Evolutionary conservation across 306 rosid genomes (phyloP), one percentile per base, ranked within the genome.

Genomic region (Elaeagnus macrophylla): DNA sequence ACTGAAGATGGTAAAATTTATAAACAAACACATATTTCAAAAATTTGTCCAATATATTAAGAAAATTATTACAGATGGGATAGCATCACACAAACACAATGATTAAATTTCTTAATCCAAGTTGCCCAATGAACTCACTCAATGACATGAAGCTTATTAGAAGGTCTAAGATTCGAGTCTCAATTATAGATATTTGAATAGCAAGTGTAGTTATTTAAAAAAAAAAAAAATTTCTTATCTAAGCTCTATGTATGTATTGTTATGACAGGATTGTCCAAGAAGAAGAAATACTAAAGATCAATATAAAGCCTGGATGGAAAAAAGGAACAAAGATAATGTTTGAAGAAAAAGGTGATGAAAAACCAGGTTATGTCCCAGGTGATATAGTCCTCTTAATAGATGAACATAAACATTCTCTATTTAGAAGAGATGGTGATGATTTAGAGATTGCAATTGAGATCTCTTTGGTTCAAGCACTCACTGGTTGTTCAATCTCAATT

Each of bases 291-390:
- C 47, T 86, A 43, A 80, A 60, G 72, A 78, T 91, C 48, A 82
- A 78, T 37, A 83, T 86, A 59, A 79, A 80, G 57, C 86, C 96
- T 3, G 97, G 97, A 64, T 91, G 96, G 95, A 86, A 66, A 73
- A 80, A 72, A 71, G 94, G 96, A 69, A 91, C 95, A 19, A 86
- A 67, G 79, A 77, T 91, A 11, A 76, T 82, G 57, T 91, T 91
- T 43, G 94, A 86, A 62, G 95, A 84, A 50, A 86, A 82, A 19
- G 99, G 99, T 1, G 87, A 87, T 52, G 96, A 86, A 80, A 80
- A 87, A 75, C 99, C 89, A 8, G 96, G 96, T 41, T 87, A 61
- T 63, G 80, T 86, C 16, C 97, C 96, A 0, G 83, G 93, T 3
- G 93, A 91, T 38, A 65, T 91, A 69, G 72, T 71, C 51, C 78